A percentile compares a stretch with the other conserved stretches of the same genome.
phyloP scores from a whole-genome alignment of 2,329 filamentous ascomycete genomes.

The Coleophoma crateriformis region DNA sequence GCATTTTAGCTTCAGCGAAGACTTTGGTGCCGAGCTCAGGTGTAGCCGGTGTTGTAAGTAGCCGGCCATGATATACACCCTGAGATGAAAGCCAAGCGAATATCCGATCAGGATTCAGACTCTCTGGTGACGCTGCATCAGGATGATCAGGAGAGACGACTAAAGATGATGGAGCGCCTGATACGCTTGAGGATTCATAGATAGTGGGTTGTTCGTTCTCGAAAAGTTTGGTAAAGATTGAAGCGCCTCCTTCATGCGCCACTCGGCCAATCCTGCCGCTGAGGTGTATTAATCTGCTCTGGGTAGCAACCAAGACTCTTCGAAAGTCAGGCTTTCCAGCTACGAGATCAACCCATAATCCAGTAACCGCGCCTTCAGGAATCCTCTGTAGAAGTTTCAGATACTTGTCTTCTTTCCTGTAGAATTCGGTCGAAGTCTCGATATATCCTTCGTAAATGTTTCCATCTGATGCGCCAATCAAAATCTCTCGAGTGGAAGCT shows the following conservation, averaged over 20 bases:
- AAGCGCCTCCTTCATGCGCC: constrained; percentile 72
- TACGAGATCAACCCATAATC: constrained; percentile 77
- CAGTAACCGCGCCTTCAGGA: constrained; percentile 76
- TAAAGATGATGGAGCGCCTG: constrained; percentile 58
- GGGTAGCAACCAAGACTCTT: constrained; percentile 75
- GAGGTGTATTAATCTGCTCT: constrained; percentile 73
- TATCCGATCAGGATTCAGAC: constrained; percentile 57
- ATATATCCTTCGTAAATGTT: constrained; percentile 94
- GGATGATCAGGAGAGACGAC: constrained; percentile 71
- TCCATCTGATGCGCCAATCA: constrained; percentile 87
- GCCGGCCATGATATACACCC: constrained; percentile 80
- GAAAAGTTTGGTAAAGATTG: constrained; percentile 83
- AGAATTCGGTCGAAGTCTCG: constrained; percentile 91
- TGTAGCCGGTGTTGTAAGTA: constrained; percentile 56
- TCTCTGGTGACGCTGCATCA: constrained; percentile 48
- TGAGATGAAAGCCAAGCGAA: constrained; percentile 91
- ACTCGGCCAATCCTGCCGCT: constrained; percentile 69
- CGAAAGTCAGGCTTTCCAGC: constrained; percentile 62
- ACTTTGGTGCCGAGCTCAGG: constrained; percentile 67
- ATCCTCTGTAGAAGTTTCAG: constrained; percentile 78
- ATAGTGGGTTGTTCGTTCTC: constrained; percentile 76
- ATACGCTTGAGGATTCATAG: constrained; percentile 63
- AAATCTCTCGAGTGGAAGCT: constrained; percentile 88
- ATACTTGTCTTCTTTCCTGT: constrained; percentile 90
- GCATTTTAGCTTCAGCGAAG: constrained; percentile 72